These are phyloP conservation scores for Lineolata rhizophorae DNA, from an alignment of 495 filamentous ascomycete species.

Conservation along the genomic window DNA sequence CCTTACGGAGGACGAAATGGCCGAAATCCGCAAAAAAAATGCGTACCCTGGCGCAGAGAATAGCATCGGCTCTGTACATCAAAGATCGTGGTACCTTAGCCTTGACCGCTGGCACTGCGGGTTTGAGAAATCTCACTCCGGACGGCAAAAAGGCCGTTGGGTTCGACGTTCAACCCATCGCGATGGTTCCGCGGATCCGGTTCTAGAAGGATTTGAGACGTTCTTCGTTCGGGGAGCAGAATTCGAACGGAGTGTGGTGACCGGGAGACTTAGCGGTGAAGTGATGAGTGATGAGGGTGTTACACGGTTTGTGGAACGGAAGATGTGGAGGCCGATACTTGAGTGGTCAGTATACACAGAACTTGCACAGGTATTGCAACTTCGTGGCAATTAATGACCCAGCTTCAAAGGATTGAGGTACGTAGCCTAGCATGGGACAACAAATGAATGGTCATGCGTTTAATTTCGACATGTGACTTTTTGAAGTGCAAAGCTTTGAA, in stretches of 20 bases:
- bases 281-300: conserved; percentile 37
- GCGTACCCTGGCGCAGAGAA: conserved; percentile 41
- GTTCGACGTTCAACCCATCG: not conserved
- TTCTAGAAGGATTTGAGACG: conserved; percentile 25
- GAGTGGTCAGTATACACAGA: conserved; percentile 19
- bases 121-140: conserved; percentile 19
- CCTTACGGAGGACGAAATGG: conserved; percentile 18
- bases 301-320: conserved; percentile 27
- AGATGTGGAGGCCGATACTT: conserved; percentile 33
- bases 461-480: too few relatives aligned
- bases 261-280: conserved; percentile 31
- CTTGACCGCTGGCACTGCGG: conserved; percentile 32
- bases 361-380: too few relatives aligned
- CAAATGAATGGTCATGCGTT: too few relatives aligned
- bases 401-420: too few relatives aligned
- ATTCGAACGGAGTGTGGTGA: conserved; percentile 37
- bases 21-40: conserved; percentile 34
- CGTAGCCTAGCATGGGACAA: too few relatives aligned
- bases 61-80: conserved; percentile 38
- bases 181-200: not conserved
- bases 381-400: too few relatives aligned
- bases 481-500: too few relatives aligned
- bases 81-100: conserved; percentile 38
- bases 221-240: conserved; percentile 38
- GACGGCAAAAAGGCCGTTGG: too few relatives aligned